Base-by-base conservation (phyloP, 441 rosid species). In the Theobroma grandiflorum region DNA sequence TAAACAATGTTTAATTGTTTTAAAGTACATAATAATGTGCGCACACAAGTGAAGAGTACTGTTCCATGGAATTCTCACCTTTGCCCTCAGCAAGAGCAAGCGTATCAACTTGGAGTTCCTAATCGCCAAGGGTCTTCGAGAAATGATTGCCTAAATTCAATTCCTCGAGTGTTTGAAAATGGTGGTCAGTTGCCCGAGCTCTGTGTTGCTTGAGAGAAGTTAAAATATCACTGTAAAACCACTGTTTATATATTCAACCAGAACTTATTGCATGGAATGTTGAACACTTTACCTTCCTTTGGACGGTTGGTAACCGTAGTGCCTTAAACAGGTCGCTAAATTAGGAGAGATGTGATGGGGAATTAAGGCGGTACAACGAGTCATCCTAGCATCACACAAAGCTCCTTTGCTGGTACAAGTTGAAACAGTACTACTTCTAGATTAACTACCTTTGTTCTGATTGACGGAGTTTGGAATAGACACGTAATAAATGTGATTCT, bases 301-400 rank as follows among this genome's bases (percentile, higher is more conserved):
- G 4, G 47, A 75, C 20, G 40, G 68, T 43, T 75, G 69, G 78
- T 75, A 58, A 74, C 37, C 57, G 1, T 75, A 33, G 38, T 38
- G 78, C 67, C 66, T 55, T 74, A 26, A 40, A 74, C 53, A 61
- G 68, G 67, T 42, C 67, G 53, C 67, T 20, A 58, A 74, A 58
- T 50, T 8, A 71, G 52, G 78, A 59, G 35, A 20, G 42, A 75
- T 26, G 55, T 45, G 37, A 45, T 58, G 35, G 55, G 9, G 16
- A 74, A 16, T 59, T 58, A 59, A 45, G 20, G 7, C 11, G 15
- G 18, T 42, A 53, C 10, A 6, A 43, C 43, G 77, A 61, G 81
- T 84, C 81, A 85, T 74, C 83, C 79, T 50, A 31, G 40, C 85
- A 80, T 84, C 83, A 84, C 37, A 45, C 7, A 5, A 61, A 35